These are phyloP conservation scores for Candida caryicola DNA, from an alignment of 805 yeast species.

Conservation along the genomic window DNA sequence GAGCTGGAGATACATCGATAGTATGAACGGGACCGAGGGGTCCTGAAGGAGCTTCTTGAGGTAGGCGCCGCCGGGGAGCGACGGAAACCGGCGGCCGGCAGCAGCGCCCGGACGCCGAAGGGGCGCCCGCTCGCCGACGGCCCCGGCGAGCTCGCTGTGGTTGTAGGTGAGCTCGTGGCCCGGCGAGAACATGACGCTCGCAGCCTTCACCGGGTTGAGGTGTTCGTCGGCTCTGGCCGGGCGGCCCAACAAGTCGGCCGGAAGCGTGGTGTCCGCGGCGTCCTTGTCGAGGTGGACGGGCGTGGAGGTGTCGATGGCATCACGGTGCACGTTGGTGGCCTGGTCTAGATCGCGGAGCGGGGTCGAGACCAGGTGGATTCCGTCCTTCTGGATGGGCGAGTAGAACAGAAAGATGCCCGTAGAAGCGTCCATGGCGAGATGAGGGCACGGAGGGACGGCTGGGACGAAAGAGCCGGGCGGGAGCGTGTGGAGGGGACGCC, in stretches of 20 bases:
- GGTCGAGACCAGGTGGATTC: conserved; percentile 8
- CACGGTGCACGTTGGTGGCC: neutral
- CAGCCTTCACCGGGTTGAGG: conserved; percentile 10
- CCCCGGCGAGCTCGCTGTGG: too few relatives aligned
- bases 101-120: too few relatives aligned
- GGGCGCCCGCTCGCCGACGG: too few relatives aligned
- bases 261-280: neutral
- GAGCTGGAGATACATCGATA: conserved; percentile 64
- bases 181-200: conserved; percentile 6
- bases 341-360: conserved; percentile 2
- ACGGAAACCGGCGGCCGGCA: too few relatives aligned
- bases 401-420: neutral
- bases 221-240: conserved; percentile 11
- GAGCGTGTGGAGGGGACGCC: too few relatives aligned
- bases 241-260: neutral
- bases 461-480: too few relatives aligned
- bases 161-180: neutral
- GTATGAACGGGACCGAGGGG: conserved; percentile 52
- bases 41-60: conserved; percentile 20
- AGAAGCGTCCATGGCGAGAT: neutral
- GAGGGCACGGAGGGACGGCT: too few relatives aligned
- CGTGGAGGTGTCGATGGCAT: neutral
- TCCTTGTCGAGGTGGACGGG: neutral
- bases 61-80: too few relatives aligned
- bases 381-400: conserved; percentile 18